phyloP scores from a whole-genome alignment of 2,329 filamentous ascomycete species.

The Nakataea oryzae region DNA sequence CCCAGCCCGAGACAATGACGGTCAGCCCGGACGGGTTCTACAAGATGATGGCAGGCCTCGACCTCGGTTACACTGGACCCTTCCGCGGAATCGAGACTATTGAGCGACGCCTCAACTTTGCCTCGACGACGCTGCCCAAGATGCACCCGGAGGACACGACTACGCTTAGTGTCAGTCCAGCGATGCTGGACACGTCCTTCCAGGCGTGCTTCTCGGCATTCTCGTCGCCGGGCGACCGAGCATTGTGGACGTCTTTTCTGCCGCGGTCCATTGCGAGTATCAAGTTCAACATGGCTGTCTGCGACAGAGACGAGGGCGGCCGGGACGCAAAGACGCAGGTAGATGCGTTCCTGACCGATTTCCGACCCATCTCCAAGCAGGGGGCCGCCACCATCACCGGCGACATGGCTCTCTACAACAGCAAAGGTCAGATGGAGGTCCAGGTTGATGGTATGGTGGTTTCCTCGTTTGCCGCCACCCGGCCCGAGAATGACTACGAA shows the following conservation, averaged over 20 bases:
- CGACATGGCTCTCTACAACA: conserved; percentile 24
- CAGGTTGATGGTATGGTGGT: conserved; percentile 22
- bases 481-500: conserved; percentile 20
- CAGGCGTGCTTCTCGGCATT: conserved; percentile 30
- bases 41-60: conserved; percentile 26
- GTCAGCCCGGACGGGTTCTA: conserved; percentile 25
- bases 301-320: conserved; percentile 6
- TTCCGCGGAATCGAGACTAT: conserved; percentile 24
- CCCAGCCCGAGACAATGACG: conserved; percentile 19
- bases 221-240: conserved; percentile 26
- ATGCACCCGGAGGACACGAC: conserved; percentile 25
- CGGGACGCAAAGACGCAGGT: conserved; percentile 11
- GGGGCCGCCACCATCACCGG: conserved; percentile 19
- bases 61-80: conserved; percentile 26
- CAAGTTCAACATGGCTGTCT: conserved; percentile 23
- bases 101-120: conserved; percentile 22
- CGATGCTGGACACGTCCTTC: conserved; percentile 28
- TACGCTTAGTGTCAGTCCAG: conserved; percentile 23
- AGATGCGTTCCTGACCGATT: conserved; percentile 20
- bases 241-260: conserved; percentile 31
- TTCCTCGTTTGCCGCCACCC: conserved; percentile 18
- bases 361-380: conserved; percentile 11
- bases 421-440: conserved; percentile 18
- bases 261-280: conserved; percentile 22
- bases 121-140: conserved; percentile 19